These are phyloP conservation scores for Saccharomyces uvarum DNA, from an alignment of 1,139 yeast species.

Conservation along the genomic window DNA sequence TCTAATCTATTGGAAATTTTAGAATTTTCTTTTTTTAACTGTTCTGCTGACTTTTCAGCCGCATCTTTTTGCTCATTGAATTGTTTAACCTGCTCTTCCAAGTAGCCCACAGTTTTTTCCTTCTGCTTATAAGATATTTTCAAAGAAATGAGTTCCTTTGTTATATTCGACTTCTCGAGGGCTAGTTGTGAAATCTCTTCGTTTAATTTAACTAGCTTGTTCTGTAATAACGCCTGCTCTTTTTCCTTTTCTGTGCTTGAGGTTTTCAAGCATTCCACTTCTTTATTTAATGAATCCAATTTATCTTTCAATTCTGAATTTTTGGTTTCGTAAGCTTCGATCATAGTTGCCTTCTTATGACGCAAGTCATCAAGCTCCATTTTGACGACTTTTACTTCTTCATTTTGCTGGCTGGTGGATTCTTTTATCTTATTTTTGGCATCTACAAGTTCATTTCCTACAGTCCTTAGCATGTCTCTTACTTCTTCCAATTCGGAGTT, in stretches of 20 bases:
- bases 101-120: slow-evolving; percentile 43
- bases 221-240: slow-evolving; percentile 28
- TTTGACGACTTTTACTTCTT: slow-evolving; percentile 14
- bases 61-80: slow-evolving; percentile 29
- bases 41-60: slow-evolving; percentile 18
- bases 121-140: slow-evolving; percentile 34
- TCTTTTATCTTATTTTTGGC: slow-evolving; percentile 27
- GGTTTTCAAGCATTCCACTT: slow-evolving; percentile 2
- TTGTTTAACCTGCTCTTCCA: slow-evolving; percentile 38
- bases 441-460: slow-evolving; percentile 68
- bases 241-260: slow-evolving; percentile 6
- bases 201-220: slow-evolving; percentile 35
- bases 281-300: slow-evolving; percentile 11
- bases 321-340: slow-evolving; percentile 26
- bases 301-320: slow-evolving; percentile 25
- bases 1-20: slow-evolving; percentile 27
- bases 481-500: slow-evolving; percentile 35
- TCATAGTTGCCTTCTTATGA: slow-evolving; percentile 20
- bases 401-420: slow-evolving; percentile 7
- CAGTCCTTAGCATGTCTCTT: slow-evolving; percentile 62
- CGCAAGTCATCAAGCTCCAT: slow-evolving; percentile 13
- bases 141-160: slow-evolving; percentile 12
- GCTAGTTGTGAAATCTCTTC: slow-evolving; percentile 30
- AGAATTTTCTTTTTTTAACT: slow-evolving; percentile 23
- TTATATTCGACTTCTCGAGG: neutral